phyloP scores from a whole-genome alignment of 495 filamentous ascomycete genomes.

The Pyrenopolyporus hunteri region DNA sequence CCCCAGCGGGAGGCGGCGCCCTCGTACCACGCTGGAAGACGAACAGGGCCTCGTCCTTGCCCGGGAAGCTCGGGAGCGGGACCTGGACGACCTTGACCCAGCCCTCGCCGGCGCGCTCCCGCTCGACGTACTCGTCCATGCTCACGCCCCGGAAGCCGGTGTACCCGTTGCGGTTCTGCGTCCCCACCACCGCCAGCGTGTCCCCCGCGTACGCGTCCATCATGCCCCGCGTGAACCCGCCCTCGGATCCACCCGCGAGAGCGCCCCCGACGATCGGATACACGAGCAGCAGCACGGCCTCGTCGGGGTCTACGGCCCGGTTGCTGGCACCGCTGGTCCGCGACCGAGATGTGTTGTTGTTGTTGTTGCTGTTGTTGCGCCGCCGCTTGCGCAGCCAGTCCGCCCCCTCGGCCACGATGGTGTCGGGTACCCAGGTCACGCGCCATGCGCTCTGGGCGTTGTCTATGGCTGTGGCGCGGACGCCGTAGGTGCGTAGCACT shows the following conservation, averaged over 20 bases:
- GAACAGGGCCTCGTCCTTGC: constrained; percentile 62
- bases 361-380: not conserved
- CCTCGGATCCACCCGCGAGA: constrained; percentile 38
- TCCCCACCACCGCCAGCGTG: constrained; percentile 65
- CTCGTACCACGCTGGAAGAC: constrained; percentile 50
- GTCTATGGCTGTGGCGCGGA: constrained; percentile 54
- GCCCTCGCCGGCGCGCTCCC: constrained; percentile 45
- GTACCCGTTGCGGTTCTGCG: constrained; percentile 68
- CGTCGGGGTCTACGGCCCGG: constrained; percentile 43
- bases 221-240: constrained; percentile 58
- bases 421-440: constrained; percentile 64
- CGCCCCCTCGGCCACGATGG: constrained; percentile 53
- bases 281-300: constrained; percentile 61
- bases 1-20: constrained; percentile 15
- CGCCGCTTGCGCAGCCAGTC: constrained; percentile 45
- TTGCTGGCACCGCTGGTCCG: not conserved
- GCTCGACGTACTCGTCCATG: constrained; percentile 61
- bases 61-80: constrained; percentile 59
- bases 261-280: constrained; percentile 63
- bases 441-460: constrained; percentile 61
- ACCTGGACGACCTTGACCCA: constrained; percentile 54
- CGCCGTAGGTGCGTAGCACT: constrained; percentile 57
- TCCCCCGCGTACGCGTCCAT: constrained; percentile 62
- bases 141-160: constrained; percentile 62
- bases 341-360: not conserved